Percentiles rank a stretch among this genome's conserved stretches.
phyloP scores from a whole-genome alignment of 306 rosid species.

The Astragalus membranaceus region DNA sequence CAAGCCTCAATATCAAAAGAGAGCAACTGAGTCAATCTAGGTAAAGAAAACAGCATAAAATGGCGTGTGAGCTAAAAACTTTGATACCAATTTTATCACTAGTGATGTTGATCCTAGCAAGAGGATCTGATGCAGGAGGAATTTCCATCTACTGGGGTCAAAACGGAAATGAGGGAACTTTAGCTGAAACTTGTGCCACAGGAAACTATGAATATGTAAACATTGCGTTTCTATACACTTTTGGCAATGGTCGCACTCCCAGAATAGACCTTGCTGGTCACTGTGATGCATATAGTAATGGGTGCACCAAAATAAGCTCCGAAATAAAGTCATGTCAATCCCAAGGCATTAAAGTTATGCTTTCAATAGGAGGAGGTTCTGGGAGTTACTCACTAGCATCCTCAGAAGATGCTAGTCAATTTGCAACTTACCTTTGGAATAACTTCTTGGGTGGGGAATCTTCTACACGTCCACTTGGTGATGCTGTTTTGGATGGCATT shows the following conservation, averaged over 20 bases:
- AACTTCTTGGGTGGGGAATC: constrained; percentile 41
- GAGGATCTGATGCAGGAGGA: constrained; percentile 9
- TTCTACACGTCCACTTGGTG: constrained; percentile 31
- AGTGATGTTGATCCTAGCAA: constrained; percentile 2
- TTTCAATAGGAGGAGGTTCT: constrained; percentile 37
- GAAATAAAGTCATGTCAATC: constrained; percentile 39
- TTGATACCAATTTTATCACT: background rate
- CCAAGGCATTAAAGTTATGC: constrained; percentile 33
- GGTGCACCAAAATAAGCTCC: constrained; percentile 19
- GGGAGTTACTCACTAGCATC: constrained; percentile 32
- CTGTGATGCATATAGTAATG: constrained; percentile 26
- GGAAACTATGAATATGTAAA: constrained; percentile 28
- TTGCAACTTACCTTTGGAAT: constrained; percentile 36
- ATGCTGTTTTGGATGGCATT: constrained; percentile 28
- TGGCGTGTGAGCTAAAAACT: constrained; percentile 4
- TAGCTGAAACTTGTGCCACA: constrained; percentile 20
- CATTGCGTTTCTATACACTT: constrained; percentile 29
- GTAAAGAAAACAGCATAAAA: background rate
- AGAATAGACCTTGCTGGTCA: constrained; percentile 26
- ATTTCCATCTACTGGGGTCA: constrained; percentile 41
- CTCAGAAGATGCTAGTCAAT: constrained; percentile 18
- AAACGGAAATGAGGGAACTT: constrained; percentile 30
- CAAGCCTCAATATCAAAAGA: background rate
- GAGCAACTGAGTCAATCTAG: background rate
- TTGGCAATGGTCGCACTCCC: constrained; percentile 27